phyloP scores from a whole-genome alignment of 2,329 filamentous ascomycete species.

The Akanthomyces muscarius region DNA sequence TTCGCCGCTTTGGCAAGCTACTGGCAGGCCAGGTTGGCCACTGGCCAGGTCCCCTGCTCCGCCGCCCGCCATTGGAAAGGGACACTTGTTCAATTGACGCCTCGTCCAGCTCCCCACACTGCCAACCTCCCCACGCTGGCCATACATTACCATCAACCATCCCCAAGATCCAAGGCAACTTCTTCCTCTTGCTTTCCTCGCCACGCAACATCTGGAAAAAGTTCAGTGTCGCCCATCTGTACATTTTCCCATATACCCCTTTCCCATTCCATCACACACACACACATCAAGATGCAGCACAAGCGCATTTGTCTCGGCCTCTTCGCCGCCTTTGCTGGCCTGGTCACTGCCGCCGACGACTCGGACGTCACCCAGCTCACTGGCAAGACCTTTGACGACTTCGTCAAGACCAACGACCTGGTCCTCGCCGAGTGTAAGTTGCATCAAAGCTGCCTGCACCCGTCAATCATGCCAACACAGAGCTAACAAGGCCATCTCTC shows the following conservation, averaged over 20 bases:
- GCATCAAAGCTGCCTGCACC: background rate
- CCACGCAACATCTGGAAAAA: conserved; percentile 16
- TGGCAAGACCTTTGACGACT: conserved; percentile 80
- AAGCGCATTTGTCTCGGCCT: conserved; percentile 51
- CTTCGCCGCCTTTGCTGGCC: conserved; percentile 51
- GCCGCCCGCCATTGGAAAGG: conserved; percentile 26
- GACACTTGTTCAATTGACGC: conserved; percentile 44
- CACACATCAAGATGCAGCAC: conserved; percentile 41
- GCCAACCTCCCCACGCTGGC: conserved; percentile 28
- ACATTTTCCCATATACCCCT: conserved; percentile 11
- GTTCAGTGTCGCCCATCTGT: conserved; percentile 24
- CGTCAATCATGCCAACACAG: conserved; percentile 27
- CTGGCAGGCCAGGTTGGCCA: no score
- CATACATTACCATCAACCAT: conserved; percentile 24
- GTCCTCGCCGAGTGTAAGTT: conserved; percentile 89
- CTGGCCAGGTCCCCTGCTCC: background rate
- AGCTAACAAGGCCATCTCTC: conserved; percentile 25
- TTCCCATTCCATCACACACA: conserved; percentile 11
- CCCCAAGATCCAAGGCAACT: conserved; percentile 20
- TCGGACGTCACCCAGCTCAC: conserved; percentile 85
- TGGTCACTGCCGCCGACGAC: conserved; percentile 54
- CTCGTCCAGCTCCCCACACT: conserved; percentile 22
- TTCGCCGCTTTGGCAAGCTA: no score
- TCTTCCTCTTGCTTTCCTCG: conserved; percentile 14
- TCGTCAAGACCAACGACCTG: conserved; percentile 79